phyloP scores from a whole-genome alignment of 2,329 filamentous ascomycete genomes.

The Apiospora sp. region DNA sequence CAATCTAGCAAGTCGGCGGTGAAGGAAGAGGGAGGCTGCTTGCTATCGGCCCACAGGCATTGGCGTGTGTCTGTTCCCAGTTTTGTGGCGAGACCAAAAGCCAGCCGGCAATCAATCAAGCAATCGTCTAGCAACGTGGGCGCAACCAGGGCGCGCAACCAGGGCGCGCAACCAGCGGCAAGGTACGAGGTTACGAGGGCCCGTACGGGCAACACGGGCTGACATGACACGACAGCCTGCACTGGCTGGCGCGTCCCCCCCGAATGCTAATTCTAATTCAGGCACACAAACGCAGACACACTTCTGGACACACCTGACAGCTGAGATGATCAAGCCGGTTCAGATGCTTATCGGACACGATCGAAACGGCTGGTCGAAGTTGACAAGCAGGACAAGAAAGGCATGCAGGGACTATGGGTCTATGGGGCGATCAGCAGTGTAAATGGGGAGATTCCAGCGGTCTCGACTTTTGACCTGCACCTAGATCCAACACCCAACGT shows the following conservation, averaged over 20 bases:
- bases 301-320: background rate
- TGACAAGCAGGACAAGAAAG: background rate
- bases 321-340: background rate
- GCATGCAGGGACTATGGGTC: background rate
- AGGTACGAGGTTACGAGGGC: background rate
- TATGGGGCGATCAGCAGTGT: too few species aligned
- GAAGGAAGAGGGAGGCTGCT: background rate
- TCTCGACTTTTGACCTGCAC: too few species aligned
- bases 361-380: background rate
- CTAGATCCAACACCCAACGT: too few species aligned
- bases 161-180: background rate
- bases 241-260: background rate
- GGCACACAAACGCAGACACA: background rate
- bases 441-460: too few species aligned
- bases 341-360: background rate
- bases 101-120: background rate
- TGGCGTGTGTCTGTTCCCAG: background rate
- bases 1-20: constrained; percentile 1
- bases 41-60: background rate
- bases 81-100: constrained; percentile 6
- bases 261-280: background rate
- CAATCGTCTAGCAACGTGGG: background rate
- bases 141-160: background rate
- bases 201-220: background rate
- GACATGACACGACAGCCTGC: background rate